phyloP scores from a whole-genome alignment of 148 eudicot species.

The Rhododendron williamsianum region DNA sequence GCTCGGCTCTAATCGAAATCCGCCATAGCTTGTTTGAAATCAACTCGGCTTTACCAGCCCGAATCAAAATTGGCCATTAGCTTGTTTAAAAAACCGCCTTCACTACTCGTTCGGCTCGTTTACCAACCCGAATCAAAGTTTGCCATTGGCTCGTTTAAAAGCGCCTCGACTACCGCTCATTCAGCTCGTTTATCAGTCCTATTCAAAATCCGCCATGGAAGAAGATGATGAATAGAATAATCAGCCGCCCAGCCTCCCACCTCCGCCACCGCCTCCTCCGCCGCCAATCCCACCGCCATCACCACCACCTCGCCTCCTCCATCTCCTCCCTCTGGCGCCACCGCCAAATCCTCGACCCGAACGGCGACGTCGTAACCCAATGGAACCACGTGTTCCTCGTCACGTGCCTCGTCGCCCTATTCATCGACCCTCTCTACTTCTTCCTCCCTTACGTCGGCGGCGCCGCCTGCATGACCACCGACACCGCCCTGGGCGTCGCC shows the following conservation, averaged over 20 bases:
- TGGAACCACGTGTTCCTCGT: slow-evolving; percentile 80
- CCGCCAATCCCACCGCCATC: slow-evolving; percentile 1
- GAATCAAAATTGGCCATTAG: no score
- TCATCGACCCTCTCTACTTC: slow-evolving; percentile 77
- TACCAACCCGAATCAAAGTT: background rate
- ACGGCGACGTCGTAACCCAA: slow-evolving; percentile 45
- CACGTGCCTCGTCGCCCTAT: slow-evolving; percentile 56
- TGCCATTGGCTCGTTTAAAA: background rate
- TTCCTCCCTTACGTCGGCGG: slow-evolving; percentile 45
- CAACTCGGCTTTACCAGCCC: background rate
- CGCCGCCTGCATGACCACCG: slow-evolving; percentile 41
- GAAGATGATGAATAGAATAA: slow-evolving; percentile 34
- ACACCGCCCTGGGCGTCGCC: slow-evolving; percentile 31
- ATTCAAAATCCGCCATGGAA: slow-evolving; percentile 36
- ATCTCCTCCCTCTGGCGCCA: slow-evolving; percentile 14
- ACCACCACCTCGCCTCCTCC: slow-evolving; percentile 13
- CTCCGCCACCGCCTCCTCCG: slow-evolving; percentile 28
- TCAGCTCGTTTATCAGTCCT: background rate
- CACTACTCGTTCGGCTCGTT: background rate
- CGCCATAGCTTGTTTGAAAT: background rate
- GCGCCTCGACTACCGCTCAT: background rate
- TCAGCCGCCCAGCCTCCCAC: slow-evolving; percentile 31
- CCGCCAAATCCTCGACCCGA: slow-evolving; percentile 63
- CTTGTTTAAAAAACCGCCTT: no score
- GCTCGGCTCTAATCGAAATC: background rate